Conservation (phyloP, 164 flowering plant genomes). For the Sextonia rubra region DNA sequence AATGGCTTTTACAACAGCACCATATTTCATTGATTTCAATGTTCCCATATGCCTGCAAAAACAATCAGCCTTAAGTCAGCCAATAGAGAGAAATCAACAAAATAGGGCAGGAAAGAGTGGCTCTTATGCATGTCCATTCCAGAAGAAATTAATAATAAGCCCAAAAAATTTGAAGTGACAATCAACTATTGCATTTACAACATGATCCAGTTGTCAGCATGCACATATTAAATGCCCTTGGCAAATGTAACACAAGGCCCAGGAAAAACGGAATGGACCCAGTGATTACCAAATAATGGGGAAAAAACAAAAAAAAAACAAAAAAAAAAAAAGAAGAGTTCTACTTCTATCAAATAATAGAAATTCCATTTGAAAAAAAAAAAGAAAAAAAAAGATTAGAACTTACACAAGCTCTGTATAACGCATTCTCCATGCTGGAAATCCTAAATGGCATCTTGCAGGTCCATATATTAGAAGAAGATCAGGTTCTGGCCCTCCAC, state of each 20-base stretch:
- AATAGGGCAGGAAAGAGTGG: not conserved
- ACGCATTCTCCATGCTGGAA: conserved; percentile 85
- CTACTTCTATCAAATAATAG: not conserved
- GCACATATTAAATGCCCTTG: no score
- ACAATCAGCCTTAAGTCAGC: not conserved
- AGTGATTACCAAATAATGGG: not conserved
- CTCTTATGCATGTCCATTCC: not conserved
- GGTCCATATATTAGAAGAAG: conserved; percentile 80
- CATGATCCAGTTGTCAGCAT: not conserved
- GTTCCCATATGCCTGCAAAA: conserved; percentile 72
- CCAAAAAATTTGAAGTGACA: not conserved
- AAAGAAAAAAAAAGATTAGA: not conserved
- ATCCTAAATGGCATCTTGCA: conserved; percentile 83
- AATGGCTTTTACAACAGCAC: conserved; percentile 59
- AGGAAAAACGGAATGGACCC: not conserved
- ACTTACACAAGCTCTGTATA: conserved; percentile 94
- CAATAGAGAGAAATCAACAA: not conserved
- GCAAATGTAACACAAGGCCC: not conserved
- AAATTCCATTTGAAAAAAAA: not conserved
- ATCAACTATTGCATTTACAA: not conserved
- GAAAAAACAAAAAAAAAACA: not conserved
- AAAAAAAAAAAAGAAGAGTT: not conserved
- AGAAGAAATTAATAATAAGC: not conserved
- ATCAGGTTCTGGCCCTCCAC: conserved; percentile 66
- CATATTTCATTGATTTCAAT: conserved; percentile 53